Evolutionary conservation across 2,329 filamentous ascomycete species (phyloP).

Genomic region (Teratosphaeria gauchensis): DNA sequence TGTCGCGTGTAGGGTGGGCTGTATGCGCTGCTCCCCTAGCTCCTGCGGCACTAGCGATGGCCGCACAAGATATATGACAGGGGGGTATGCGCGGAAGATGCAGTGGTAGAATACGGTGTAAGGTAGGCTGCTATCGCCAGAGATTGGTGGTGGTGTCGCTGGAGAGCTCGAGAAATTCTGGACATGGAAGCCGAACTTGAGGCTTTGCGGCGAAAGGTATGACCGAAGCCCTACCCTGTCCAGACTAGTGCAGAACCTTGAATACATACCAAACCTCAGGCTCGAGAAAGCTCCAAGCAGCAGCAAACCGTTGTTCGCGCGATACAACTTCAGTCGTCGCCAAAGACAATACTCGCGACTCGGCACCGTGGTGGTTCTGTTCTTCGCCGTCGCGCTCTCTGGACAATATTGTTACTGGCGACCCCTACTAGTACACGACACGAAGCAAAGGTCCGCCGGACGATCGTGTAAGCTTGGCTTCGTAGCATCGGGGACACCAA

Average conservation of each 20-base stretch:
- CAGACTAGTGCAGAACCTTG: neutral
- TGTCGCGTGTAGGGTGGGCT: neutral
- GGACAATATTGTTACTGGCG: neutral
- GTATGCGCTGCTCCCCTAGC: neutral
- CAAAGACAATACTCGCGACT: neutral
- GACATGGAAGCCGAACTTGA: neutral
- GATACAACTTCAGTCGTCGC: neutral
- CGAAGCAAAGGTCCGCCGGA: neutral
- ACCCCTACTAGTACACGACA: neutral
- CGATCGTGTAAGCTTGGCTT: neutral
- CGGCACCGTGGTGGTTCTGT: neutral
- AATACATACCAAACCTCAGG: neutral
- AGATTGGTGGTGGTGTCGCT: neutral
- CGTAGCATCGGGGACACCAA: neutral
- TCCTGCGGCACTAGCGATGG: constrained; percentile 4
- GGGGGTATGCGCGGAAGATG: neutral
- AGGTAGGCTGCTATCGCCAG: neutral
- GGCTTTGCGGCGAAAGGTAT: neutral
- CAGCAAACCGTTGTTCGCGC: neutral
- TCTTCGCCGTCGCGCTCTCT: neutral
- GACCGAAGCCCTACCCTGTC: neutral
- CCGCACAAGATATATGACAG: neutral
- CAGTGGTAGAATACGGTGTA: neutral
- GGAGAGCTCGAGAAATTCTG: neutral
- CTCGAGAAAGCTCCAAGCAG: neutral